Conservation (phyloP, 1,284 basidiomycete species). For the Sanguinoderma infundibulare region DNA sequence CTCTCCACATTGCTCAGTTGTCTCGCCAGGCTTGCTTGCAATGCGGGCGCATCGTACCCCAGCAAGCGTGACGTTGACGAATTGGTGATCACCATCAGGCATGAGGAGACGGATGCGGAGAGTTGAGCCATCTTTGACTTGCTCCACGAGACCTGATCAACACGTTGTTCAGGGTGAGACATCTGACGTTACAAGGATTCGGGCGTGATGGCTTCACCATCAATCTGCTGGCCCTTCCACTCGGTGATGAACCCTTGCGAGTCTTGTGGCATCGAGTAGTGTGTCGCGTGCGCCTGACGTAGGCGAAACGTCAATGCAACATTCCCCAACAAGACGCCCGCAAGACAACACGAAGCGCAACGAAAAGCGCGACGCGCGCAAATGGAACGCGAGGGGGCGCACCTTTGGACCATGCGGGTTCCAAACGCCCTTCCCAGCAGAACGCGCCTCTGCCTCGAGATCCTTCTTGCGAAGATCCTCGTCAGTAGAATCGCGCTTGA, state of each 20-base stretch:
- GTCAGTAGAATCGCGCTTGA: slow-evolving; percentile 76
- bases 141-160: slow-evolving; percentile 85
- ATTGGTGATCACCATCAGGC: slow-evolving; percentile 87
- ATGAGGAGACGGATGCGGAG: slow-evolving; percentile 89
- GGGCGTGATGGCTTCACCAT: slow-evolving; percentile 62
- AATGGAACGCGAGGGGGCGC: slow-evolving; percentile 23
- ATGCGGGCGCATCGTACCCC: slow-evolving; percentile 84
- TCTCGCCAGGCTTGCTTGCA: slow-evolving; percentile 74
- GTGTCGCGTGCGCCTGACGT: slow-evolving; percentile 69
- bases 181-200: not conserved
- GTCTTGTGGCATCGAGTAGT: slow-evolving; percentile 90
- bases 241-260: slow-evolving; percentile 88
- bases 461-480: slow-evolving; percentile 80
- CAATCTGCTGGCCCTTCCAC: slow-evolving; percentile 89
- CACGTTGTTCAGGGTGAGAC: not conserved
- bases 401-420: slow-evolving; percentile 84
- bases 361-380: not conserved
- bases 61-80: slow-evolving; percentile 84
- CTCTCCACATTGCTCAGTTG: slow-evolving; percentile 83
- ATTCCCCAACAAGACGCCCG: not conserved
- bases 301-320: not conserved
- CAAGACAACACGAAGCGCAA: not conserved
- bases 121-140: slow-evolving; percentile 92
- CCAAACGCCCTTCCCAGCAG: slow-evolving; percentile 85
- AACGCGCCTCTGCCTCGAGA: slow-evolving; percentile 80